Evolutionary conservation across 129 eudicot species (phyloP), one percentile per base, ranked within the genome.

Genomic region (Erigeron canadensis): DNA sequence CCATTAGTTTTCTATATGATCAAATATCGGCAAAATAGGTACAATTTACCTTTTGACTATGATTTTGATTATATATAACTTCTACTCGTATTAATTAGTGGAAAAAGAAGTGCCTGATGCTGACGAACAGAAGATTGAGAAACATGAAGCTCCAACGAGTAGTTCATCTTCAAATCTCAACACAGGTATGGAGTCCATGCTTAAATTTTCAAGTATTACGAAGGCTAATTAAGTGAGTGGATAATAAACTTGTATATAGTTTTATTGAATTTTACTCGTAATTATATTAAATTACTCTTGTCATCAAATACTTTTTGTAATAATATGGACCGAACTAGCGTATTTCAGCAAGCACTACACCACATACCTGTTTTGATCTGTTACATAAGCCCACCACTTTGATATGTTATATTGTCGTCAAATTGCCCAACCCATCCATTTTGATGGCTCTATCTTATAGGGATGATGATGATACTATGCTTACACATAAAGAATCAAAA

Each of bases 61-160:
- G n/a, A n/a, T n/a, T n/a, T n/a, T 15, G 65, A 59, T 70, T 4
- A 8, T 67, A 21, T 41, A 22, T 38, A 19, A 43, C 41, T 12
- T 13, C 17, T 7, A n/a, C n/a, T n/a, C n/a, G n/a, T n/a, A 12
- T 67, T 45, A 16, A 22, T 67, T 47, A 23, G 72, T 45, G 28
- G 23, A 63, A 17, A 51, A 41, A 62, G 42, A 44, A 65, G 71
- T 6, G 11, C 71, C 55, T 41, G 13, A 43, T 65, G 55, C 48
- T 45, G 42, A 16, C 12, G 22, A 17, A 41, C 16, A 11, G 40
- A 65, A 21, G 41, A 45, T 22, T 43, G 22, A 65, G 71, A 65
- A 65, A 23, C 3, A 0, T 18, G 12, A 44, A 15, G 5, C 22
- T 0, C 11, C 40, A 21, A 6, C 17, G 41, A 41, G 5, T 10